Conservation (phyloP, 306 rosid species). For the Echinosophora koreensis region DNA sequence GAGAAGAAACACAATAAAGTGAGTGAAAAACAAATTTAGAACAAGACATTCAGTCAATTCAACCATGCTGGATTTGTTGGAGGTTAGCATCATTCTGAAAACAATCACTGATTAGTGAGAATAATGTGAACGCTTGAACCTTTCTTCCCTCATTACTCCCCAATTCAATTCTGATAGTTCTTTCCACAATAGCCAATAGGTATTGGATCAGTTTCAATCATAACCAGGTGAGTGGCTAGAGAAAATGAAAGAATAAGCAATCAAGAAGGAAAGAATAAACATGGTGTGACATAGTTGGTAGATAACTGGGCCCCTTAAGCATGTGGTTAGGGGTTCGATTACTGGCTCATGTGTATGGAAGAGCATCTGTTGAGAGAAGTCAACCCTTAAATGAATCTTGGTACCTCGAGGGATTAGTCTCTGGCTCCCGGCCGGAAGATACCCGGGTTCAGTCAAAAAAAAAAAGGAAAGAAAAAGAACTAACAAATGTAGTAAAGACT, state of each 20-base stretch:
- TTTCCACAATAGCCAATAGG: conserved; percentile 3
- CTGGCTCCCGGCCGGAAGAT: no score
- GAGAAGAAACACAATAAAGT: neutral
- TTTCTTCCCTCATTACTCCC: neutral
- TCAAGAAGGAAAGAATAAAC: conserved; percentile 27
- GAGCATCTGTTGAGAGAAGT: no score
- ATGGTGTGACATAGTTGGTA: no score
- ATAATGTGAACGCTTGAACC: conserved; percentile 40
- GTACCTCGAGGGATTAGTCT: no score
- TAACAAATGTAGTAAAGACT: neutral
- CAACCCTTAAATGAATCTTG: no score
- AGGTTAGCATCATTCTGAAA: conserved; percentile 29
- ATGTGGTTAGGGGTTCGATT: no score
- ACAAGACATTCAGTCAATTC: conserved; percentile 30
- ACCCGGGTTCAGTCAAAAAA: no score
- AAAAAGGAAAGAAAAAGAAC: neutral
- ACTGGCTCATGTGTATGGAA: no score
- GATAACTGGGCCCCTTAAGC: no score
- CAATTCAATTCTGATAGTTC: neutral
- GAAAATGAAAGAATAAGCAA: conserved; percentile 27
- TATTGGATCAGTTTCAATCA: conserved; percentile 33
- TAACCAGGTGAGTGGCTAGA: conserved; percentile 4
- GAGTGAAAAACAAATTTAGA: neutral
- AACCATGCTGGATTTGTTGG: conserved; percentile 3
- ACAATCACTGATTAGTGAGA: conserved; percentile 31